Conservation (phyloP, 306 rosid genomes). For the Lathyrus tuberosus region DNA sequence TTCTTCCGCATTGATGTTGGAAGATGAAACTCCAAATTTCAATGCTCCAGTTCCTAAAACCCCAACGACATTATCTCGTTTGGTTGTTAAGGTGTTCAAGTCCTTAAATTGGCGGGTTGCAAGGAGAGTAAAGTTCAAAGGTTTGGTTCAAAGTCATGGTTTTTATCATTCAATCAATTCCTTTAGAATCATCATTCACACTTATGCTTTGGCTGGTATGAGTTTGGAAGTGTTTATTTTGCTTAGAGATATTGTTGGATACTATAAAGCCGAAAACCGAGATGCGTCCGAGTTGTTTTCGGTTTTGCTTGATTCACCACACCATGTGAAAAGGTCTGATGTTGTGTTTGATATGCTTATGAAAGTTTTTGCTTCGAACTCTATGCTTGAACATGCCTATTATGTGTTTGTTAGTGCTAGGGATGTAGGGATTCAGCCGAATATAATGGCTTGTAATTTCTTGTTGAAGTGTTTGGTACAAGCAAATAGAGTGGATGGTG, state of each 20-base stretch:
- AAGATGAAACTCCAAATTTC: slow-evolving; percentile 48
- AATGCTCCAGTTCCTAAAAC: not conserved
- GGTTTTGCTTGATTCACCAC: slow-evolving; percentile 54
- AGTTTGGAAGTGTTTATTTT: slow-evolving; percentile 52
- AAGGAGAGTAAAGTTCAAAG: slow-evolving; percentile 49
- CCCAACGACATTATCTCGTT: slow-evolving; percentile 38
- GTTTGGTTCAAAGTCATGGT: slow-evolving; percentile 4
- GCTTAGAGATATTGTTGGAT: slow-evolving; percentile 49
- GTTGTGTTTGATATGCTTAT: slow-evolving; percentile 59
- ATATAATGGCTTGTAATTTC: slow-evolving; percentile 59
- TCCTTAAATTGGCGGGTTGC: slow-evolving; percentile 58
- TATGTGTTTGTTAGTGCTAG: slow-evolving; percentile 56
- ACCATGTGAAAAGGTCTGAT: slow-evolving; percentile 40
- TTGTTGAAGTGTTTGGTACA: slow-evolving; percentile 72
- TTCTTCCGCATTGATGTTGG: slow-evolving; percentile 49
- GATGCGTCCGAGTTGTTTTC: slow-evolving; percentile 42
- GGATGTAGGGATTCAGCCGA: slow-evolving; percentile 46
- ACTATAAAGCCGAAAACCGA: not conserved
- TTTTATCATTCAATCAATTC: slow-evolving; percentile 40
- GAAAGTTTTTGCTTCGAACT: slow-evolving; percentile 58
- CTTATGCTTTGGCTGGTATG: slow-evolving; percentile 58
- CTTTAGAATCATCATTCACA: slow-evolving; percentile 55
- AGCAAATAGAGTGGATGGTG: slow-evolving; percentile 53
- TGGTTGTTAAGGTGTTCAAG: slow-evolving; percentile 53
- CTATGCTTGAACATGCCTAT: slow-evolving; percentile 65